Conservation (phyloP, 2,329 filamentous ascomycete genomes). For the Botrytis pseudocinerea region DNA sequence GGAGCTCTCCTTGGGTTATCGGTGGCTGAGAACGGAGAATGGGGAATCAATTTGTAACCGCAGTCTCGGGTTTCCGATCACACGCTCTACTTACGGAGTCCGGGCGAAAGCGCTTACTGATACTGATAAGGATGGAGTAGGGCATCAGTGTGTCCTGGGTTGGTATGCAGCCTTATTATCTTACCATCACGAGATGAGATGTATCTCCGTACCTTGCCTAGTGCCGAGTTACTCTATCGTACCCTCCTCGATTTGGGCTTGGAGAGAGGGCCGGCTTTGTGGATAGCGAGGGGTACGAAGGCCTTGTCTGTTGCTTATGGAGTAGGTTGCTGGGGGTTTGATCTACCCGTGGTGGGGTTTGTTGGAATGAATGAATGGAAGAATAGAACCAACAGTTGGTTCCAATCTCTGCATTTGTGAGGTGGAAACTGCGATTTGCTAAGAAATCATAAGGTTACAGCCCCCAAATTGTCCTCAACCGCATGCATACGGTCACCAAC, state of each 20-base stretch:
- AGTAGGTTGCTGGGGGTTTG: background rate
- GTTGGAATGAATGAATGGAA: fast-evolving
- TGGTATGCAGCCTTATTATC: background rate
- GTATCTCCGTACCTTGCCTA: background rate
- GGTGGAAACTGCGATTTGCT: background rate
- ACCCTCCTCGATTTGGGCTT: background rate
- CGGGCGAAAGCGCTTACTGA: background rate
- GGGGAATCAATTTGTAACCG: background rate
- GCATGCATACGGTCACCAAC: background rate
- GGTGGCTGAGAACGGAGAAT: background rate
- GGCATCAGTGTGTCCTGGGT: background rate
- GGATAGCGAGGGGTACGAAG: background rate
- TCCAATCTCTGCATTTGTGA: background rate
- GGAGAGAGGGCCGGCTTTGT: background rate
- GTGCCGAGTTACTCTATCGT: too few species aligned
- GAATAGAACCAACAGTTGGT: background rate
- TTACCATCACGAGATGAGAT: background rate
- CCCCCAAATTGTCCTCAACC: background rate
- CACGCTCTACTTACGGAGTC: background rate
- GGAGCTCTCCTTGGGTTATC: background rate
- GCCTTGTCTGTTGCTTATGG: background rate
- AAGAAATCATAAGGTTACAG: background rate
- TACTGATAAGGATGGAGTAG: background rate
- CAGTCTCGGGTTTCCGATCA: background rate
- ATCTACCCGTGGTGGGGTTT: background rate